Evolutionary conservation across 2,329 filamentous ascomycete species (phyloP).

Genomic region (Calonectria hawksworthii): DNA sequence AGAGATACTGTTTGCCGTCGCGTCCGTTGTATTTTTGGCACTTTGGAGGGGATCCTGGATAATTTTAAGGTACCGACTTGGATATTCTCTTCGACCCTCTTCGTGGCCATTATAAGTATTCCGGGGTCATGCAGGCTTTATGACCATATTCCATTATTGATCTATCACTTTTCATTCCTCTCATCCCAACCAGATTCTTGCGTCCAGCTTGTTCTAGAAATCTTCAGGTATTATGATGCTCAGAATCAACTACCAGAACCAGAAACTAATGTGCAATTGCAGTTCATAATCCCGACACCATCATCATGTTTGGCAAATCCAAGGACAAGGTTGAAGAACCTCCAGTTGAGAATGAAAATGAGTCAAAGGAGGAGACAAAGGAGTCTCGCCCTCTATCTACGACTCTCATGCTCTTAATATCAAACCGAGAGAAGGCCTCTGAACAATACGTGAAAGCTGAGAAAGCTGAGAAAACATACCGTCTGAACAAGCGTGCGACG

Average conservation of each 20-base stretch:
- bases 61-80: background rate
- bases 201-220: background rate
- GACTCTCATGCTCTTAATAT: slow-evolving; percentile 58
- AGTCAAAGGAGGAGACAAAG: slow-evolving; percentile 1
- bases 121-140: too few relatives aligned
- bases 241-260: background rate
- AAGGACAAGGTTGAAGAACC: background rate
- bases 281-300: background rate
- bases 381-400: slow-evolving; percentile 56
- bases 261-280: background rate
- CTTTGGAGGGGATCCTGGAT: background rate
- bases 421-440: slow-evolving; percentile 54
- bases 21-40: background rate
- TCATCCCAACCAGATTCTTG: background rate
- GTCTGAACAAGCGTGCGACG: slow-evolving; percentile 56
- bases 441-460: slow-evolving; percentile 54
- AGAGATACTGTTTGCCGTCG: background rate
- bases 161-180: background rate
- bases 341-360: background rate
- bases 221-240: background rate
- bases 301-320: background rate
- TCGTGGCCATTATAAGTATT: background rate
- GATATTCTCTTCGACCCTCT: too few relatives aligned
- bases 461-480: slow-evolving; percentile 58
- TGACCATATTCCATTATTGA: background rate